Evolutionary conservation across 768 basidiomycete genomes (phyloP), one percentile per base, ranked within the genome.

Genomic region (Austroboletus eburneus): DNA sequence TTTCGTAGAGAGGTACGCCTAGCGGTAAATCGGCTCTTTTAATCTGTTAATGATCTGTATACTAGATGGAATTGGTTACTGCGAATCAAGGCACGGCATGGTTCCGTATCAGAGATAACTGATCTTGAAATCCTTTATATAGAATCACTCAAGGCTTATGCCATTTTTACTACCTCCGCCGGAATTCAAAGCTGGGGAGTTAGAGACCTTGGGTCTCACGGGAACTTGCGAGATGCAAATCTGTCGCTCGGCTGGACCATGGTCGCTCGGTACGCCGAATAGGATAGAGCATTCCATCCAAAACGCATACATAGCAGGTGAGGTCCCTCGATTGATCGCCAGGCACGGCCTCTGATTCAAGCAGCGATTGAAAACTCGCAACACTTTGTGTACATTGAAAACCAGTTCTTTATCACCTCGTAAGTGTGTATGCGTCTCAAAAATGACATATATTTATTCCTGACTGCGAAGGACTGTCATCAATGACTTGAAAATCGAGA

Each of bases 141-240:
- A 93, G 90, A 97, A 96, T 57, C 96, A 99, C 61, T 76, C 84
- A n/a, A 80, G 85, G 45, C 65, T 74, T 21, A 92, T 97, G 91
- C 94, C 95, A 5, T 95, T 95, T 73, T 70, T 98, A 36, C 67
- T 96, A 25, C 96, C 96, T 13, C 88, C 95, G 24, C 82, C 95
- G 0, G 96, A 99, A 58, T 98, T 92, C 66, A 89, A 75, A 53
- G 77, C 83, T 14, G 76, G 78, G 6, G 91, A 98, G 52, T 74
- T 99, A 6, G 70, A 79, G 21, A 74, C 81, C 20, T 72, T 89
- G 69, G 87, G 90, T 27, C 74, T 99, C 33, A 91, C 90, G 1
- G 96, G 96, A 8, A 98, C 95, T 0, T 97, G 94, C 65, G 96
- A 99, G 63, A 75, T 96, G 61, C 96, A 99, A 61, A 91, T 99